phyloP scores from a whole-genome alignment of 768 basidiomycete species.

The Boletus subcaerulescens region DNA sequence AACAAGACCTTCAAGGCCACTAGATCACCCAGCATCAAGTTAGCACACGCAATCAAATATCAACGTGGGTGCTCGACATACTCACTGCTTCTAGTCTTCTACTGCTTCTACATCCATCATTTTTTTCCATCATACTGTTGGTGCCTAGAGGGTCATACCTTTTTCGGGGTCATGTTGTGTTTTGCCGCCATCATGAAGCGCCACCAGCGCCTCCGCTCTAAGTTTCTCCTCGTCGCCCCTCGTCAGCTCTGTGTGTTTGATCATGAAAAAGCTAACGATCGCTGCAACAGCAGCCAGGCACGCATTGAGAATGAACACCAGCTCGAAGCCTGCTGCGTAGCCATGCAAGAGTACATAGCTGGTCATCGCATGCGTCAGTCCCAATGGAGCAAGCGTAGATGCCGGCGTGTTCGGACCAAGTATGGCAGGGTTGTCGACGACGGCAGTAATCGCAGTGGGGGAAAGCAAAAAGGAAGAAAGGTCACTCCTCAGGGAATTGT shows the following conservation, averaged over 20 bases:
- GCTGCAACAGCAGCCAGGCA: conserved; percentile 51
- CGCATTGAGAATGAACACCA: conserved; percentile 61
- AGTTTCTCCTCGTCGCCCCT: conserved; percentile 53
- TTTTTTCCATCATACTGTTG: neutral
- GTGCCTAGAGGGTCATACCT: neutral
- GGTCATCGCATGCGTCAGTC: conserved; percentile 38
- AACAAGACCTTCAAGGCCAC: neutral
- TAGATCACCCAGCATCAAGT: neutral
- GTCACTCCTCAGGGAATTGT: conserved; percentile 45
- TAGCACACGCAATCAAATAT: neutral
- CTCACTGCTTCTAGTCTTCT: neutral
- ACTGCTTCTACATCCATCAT: neutral
- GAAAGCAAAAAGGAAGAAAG: conserved; percentile 41
- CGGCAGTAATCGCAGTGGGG: conserved; percentile 35
- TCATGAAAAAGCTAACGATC: conserved; percentile 55
- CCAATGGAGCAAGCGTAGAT: conserved; percentile 30
- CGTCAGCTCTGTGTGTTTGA: conserved; percentile 58
- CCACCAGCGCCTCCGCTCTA: conserved; percentile 37
- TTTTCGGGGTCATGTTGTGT: neutral
- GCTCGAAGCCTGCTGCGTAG: conserved; percentile 55
- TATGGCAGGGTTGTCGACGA: conserved; percentile 49
- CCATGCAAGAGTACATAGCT: conserved; percentile 44
- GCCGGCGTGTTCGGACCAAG: conserved; percentile 33
- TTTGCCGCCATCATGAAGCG: neutral
- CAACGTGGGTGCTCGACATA: neutral